Conservation (phyloP, 2,329 filamentous ascomycete genomes). For the Plenodomus biglobosus region DNA sequence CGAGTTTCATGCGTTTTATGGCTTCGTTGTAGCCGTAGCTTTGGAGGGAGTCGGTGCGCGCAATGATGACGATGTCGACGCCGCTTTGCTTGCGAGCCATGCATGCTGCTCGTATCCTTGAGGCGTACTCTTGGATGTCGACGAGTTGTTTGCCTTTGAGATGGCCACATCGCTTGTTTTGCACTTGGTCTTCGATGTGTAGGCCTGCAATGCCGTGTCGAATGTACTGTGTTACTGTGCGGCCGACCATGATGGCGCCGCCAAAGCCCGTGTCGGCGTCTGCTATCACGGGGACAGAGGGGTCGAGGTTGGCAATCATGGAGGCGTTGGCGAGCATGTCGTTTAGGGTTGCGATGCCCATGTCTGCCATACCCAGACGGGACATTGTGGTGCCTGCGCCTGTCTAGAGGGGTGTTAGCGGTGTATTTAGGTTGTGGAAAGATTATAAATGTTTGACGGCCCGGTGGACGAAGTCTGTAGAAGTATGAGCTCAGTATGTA, state of each 20-base stretch:
- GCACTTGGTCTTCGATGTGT: slow-evolving; percentile 66
- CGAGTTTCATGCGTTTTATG: slow-evolving; percentile 53
- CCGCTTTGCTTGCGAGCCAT: slow-evolving; percentile 52
- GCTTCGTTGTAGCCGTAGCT: slow-evolving; percentile 60
- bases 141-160: slow-evolving; percentile 64
- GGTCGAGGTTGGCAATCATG: slow-evolving; percentile 64
- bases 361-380: slow-evolving; percentile 62
- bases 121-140: slow-evolving; percentile 51
- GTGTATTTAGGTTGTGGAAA: not conserved
- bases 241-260: slow-evolving; percentile 49
- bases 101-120: slow-evolving; percentile 60
- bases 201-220: slow-evolving; percentile 60
- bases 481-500: not conserved
- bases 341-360: slow-evolving; percentile 62
- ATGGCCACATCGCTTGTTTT: slow-evolving; percentile 67
- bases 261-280: slow-evolving; percentile 63
- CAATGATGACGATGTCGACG: slow-evolving; percentile 65
- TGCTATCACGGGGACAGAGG: slow-evolving; percentile 60
- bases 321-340: slow-evolving; percentile 66
- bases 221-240: slow-evolving; percentile 57
- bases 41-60: slow-evolving; percentile 64
- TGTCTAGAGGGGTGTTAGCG: slow-evolving; percentile 48
- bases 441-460: not conserved
- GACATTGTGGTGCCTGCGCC: slow-evolving; percentile 65
- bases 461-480: not conserved